Conservation (phyloP, 805 yeast species). For the Millerozyma acaciae region DNA sequence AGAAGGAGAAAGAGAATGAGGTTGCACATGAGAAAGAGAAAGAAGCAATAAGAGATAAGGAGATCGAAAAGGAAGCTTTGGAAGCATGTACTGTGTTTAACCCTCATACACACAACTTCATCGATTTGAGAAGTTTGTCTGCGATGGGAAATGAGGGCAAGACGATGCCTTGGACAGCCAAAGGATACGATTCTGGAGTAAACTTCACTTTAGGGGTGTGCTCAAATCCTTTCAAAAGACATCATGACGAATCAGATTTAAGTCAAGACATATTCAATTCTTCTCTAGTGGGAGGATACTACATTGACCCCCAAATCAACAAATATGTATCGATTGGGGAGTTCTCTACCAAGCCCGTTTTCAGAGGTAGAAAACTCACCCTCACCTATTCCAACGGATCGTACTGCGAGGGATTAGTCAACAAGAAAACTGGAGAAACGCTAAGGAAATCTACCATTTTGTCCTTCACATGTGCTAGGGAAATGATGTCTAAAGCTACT, state of each 20-base stretch:
- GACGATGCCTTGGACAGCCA: conserved; percentile 57
- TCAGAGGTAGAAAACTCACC: conserved; percentile 68
- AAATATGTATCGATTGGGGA: conserved; percentile 50
- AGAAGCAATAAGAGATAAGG: neutral
- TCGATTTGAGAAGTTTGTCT: conserved; percentile 50
- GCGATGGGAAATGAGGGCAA: conserved; percentile 44
- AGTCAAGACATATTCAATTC: conserved; percentile 41
- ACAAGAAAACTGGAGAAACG: conserved; percentile 40
- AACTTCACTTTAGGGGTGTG: conserved; percentile 61
- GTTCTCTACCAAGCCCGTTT: conserved; percentile 54
- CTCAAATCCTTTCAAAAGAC: conserved; percentile 43
- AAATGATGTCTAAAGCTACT: conserved; percentile 59
- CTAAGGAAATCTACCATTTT: conserved; percentile 60
- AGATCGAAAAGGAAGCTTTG: conserved; percentile 4
- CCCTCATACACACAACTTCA: conserved; percentile 44
- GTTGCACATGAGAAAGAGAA: neutral
- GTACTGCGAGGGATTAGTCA: conserved; percentile 42
- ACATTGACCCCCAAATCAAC: conserved; percentile 35
- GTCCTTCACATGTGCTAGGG: conserved; percentile 77
- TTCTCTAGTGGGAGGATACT: conserved; percentile 38
- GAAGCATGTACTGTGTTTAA: conserved; percentile 39
- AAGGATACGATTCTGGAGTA: conserved; percentile 63
- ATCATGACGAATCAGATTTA: conserved; percentile 33
- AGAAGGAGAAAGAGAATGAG: conserved; percentile 1
- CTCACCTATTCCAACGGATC: conserved; percentile 71